Base-by-base conservation (phyloP, 805 yeast species). In the Lipomyces lipofer region DNA sequence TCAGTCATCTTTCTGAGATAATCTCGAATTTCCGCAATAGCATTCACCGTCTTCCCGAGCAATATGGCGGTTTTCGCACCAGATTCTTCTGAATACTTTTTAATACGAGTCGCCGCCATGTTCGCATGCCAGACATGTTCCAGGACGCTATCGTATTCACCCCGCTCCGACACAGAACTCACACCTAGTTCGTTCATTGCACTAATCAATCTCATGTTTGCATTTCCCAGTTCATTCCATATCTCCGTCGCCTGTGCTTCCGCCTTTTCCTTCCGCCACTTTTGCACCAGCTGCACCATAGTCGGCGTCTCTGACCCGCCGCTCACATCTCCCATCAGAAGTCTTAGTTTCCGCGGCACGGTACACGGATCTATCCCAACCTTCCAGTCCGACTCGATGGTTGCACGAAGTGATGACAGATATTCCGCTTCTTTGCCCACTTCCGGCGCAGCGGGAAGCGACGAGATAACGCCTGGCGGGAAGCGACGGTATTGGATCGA, bases 281-380 rank as follows among this genome's bases (percentile, higher is more conserved):
- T 66, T 48, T 82, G 74, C 1, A 94, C 94, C 62, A 79, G 80
- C 0, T 85, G 75, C 0, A 94, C 98, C 67, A 94, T 75, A 61
- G 86, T 87, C 0, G 98, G 97, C 0, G 99, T 94, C 66, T 90
- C 95, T 0, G 97, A 88, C 0, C 99, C 99, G 13, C 88, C 91
- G 17, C 81, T 75, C 17, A 94, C 87, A 69, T 94, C 99, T 10
- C 99, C 99, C 96, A 94, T 88, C 2, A 94, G 67, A 45, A 94
- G 67, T 51, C 80, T 78, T 22, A 91, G 71, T 1, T 84, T 80
- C 2, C 77, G 76, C 0, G 98, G 98, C 47, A 94, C 71, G 1
- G 76, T 68, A 49, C 89, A 81, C 29, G 76, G 75, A 6, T 71
- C 72, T 49, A 75, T 78, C n/a, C 66, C 70, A 62, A 85, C 79